Base-by-base conservation (phyloP, 805 yeast species). In the Brettanomyces anomalus region DNA sequence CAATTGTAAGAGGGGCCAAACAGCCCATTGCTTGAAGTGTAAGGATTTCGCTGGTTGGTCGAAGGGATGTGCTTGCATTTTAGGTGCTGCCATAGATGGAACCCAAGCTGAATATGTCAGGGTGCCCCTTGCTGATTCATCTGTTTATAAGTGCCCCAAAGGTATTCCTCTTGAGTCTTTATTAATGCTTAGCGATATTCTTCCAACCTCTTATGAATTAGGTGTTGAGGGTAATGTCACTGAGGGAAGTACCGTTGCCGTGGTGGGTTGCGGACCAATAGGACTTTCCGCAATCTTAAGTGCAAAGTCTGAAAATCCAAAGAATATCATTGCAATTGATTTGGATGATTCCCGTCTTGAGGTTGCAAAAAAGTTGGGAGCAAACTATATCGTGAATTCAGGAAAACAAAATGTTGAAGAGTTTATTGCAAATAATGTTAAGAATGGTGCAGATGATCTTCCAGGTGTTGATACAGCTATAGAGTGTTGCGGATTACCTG, bases 401-500 rank as follows among this genome's bases (percentile, higher is more conserved):
- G 62, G 58, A 36, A 67, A 67, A 30, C 69, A 63, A 10, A 60
- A 64, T 44, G 57, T 62, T 18, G 55, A 60, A 26, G 70, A 66
- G 13, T 60, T 54, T 24, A 59, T 73, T 42, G 35, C 56, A 19
- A 57, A 52, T 15, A 38, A 62, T 30, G 45, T 62, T 2, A 39
- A 34, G 6, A 72, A 21, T 2, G 51, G 49, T 4, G 55, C 49
- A 17, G 56, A 56, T 31, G 54, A 53, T 24, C 28, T 24, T 15
- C 72, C 77, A 20, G 74, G 72, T 47, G 82, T 76, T 17, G 79
- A 77, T 43, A 76, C 76, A 55, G 83, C 70, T 38, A 68, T 68
- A 46, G 72, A 77, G 59, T 74, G 82, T 55, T 79, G 79, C 20
- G 85, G 81, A 52, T 71, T 79, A 37, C 78, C 77, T 45, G 66